Evolutionary conservation across 1,284 basidiomycete species (phyloP), one percentile per base, ranked within the genome.

Genomic region (Singerocomus inundabilis): DNA sequence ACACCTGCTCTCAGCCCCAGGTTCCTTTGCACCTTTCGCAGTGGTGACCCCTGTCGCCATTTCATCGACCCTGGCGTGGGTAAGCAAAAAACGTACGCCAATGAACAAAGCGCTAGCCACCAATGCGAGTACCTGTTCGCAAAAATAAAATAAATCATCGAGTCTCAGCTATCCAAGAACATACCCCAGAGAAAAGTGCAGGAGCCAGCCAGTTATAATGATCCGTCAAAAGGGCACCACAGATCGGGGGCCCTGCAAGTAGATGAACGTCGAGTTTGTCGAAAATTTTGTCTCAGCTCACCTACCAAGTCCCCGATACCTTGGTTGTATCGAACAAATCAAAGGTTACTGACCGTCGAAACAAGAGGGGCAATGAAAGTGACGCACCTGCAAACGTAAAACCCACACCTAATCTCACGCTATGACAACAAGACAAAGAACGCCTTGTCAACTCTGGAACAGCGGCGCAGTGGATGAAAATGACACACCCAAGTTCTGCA

Each of bases 201-300:
- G 67, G 58, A 3, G 54, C 63, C 64, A 58, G 67, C 67, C 67
- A 69, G 29, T 52, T 39, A 44, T 68, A 67, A 26, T 32, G 49
- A 4, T 13, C 5, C 4, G 64, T 63, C 29, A 69, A 25, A 16
- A n/a, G n/a, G n/a, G n/a, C n/a, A n/a, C n/a, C n/a, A n/a, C n/a
- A n/a, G n/a, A n/a, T n/a, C n/a, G n/a, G 68, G 58, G n/a, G 62
- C 62, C n/a, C n/a, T n/a, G n/a, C n/a, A n/a, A n/a, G n/a, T n/a
- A n/a, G n/a, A n/a, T n/a, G n/a, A n/a, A n/a, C n/a, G n/a, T n/a
- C n/a, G n/a, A n/a, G n/a, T 66, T 66, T 69, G 32, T 1, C 9
- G 5, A 6, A 41, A 25, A 42, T 2, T 33, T 1, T 7, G 18
- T 16, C 11, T 30, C 3, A 4, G 48, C 62, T 55, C 33, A 60